Evolutionary conservation across 257 asterid species (phyloP).

Genomic region (Gardenia jasminoides): DNA sequence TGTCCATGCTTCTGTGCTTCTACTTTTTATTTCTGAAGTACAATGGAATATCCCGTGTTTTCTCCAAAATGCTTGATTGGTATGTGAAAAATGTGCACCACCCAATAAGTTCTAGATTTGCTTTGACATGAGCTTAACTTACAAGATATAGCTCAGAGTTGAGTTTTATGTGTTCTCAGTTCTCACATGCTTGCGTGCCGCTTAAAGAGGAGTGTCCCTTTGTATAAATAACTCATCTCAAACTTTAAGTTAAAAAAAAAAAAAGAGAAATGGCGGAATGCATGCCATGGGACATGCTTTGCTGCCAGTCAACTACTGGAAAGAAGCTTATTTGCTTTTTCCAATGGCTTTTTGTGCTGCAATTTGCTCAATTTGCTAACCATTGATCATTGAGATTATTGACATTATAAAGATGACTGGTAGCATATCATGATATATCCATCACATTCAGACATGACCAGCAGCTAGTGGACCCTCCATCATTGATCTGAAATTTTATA

Average conservation of each 20-base stretch:
- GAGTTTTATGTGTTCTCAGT: neutral
- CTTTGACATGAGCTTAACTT: neutral
- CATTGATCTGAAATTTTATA: neutral
- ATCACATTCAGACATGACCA: neutral
- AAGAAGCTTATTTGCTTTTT: neutral
- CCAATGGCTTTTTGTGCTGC: neutral
- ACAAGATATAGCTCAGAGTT: neutral
- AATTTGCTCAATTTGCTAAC: neutral
- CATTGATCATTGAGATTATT: neutral
- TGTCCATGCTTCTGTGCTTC: neutral
- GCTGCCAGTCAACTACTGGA: neutral
- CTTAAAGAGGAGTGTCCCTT: neutral
- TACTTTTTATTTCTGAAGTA: neutral
- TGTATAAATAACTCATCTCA: neutral
- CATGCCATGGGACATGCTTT: neutral
- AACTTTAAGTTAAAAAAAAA: too few relatives aligned
- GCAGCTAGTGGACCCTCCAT: neutral
- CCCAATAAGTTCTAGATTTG: neutral
- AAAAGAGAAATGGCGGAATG: too few relatives aligned
- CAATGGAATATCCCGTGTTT: neutral
- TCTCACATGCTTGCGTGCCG: neutral
- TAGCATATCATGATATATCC: neutral
- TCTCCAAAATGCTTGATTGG: neutral
- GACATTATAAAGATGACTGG: neutral
- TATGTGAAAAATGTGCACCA: neutral